These are phyloP conservation scores for Populus deltoides DNA, from an alignment of 345 rosid genomes.

Conservation along the genomic window DNA sequence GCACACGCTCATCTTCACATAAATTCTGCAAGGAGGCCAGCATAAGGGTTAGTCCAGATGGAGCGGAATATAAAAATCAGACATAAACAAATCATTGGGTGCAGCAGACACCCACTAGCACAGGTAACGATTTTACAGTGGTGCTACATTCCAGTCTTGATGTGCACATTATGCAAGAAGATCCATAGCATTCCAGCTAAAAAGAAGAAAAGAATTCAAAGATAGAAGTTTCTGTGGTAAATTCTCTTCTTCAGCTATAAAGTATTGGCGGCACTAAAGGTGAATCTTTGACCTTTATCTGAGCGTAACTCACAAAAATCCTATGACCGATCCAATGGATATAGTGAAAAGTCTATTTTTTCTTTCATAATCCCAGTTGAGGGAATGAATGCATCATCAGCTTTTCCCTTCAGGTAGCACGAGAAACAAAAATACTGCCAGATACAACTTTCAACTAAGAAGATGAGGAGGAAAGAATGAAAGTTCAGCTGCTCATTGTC, in stretches of 20 bases:
- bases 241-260: not conserved
- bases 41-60: not conserved
- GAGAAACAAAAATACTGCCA: not conserved
- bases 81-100: not conserved
- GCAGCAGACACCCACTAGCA: not conserved
- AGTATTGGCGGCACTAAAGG: not conserved
- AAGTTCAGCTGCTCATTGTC: not conserved
- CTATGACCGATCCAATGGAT: not conserved
- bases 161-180: not conserved
- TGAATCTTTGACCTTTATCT: not conserved
- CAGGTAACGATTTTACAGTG: not conserved
- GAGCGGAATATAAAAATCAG: not conserved
- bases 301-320: not conserved
- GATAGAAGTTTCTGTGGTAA: not conserved
- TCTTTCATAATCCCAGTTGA: not conserved
- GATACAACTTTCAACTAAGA: not conserved
- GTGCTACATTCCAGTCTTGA: not conserved
- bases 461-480: not conserved
- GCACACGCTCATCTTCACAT: slow-evolving; percentile 80
- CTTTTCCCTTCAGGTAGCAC: not conserved
- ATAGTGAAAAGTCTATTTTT: not conserved
- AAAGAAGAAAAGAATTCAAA: not conserved
- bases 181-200: not conserved
- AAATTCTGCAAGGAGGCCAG: slow-evolving; percentile 44
- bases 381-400: not conserved